Evolutionary conservation across 1,284 basidiomycete genomes (phyloP), one percentile per base, ranked within the genome.

Genomic region (Pascua sp.): DNA sequence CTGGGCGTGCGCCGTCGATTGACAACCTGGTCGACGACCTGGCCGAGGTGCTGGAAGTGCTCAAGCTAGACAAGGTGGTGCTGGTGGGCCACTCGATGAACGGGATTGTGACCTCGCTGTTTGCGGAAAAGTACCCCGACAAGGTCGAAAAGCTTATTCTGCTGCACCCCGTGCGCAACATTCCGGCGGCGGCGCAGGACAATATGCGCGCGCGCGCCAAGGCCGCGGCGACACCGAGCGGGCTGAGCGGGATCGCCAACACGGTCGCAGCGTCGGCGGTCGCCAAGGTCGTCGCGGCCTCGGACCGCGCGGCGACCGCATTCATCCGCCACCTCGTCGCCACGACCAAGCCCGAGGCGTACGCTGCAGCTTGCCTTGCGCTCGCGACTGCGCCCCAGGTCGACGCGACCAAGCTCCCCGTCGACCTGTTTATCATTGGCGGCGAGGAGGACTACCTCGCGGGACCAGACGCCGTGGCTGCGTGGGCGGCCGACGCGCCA

Each of bases 41-140:
- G 24, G 63, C 59, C 45, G 55, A 51, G 12, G 51, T 71, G 41
- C 47, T 69, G 11, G 60, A 58, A 8, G 59, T 43, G 3, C 57
- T 64, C 0, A 39, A 47, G 12, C 50, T 66, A 11, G 39, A 48
- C 15, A 55, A 56, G 49, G 60, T 64, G n/a, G 57, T 68, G n/a
- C 55, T 71, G 12, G 42, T 65, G 16, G 69, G 56, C 8, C 69
- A 71, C 61, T 69, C 67, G n/a, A 66, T 71, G 64, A 66, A 64
- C 18, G 69, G 65, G 2, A 63, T 60, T 13, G 63, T 69, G 16
- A 62, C 57, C 0, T 67, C 65, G 11, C 47, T 67, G 3, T 65
- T 65, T 16, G 58, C 66, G 10, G 59, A 62, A 44, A 46, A 62
- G 49, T 49, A 64, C 49, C 60, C 65, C 4, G 53, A 57, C n/a